Evolutionary conservation across 2,329 filamentous ascomycete species (phyloP).

Genomic region (Colletotrichum tanaceti): DNA sequence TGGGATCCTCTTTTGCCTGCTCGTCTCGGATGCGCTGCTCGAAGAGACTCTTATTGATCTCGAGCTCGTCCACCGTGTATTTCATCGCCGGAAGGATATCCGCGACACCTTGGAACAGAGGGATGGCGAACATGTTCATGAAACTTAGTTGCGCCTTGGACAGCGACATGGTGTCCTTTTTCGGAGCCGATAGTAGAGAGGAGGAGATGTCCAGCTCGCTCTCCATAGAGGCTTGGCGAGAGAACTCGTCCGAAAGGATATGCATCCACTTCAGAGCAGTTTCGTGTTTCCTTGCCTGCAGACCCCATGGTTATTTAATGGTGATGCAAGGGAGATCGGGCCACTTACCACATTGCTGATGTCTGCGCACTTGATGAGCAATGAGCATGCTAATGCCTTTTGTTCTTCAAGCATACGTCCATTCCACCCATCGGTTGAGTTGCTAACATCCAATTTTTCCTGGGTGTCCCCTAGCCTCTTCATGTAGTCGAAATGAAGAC

Average conservation of each 20-base stretch:
- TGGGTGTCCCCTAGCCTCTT: slow-evolving; percentile 84
- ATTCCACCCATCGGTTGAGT: slow-evolving; percentile 79
- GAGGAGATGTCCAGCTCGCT: slow-evolving; percentile 86
- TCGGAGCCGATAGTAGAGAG: slow-evolving; percentile 85
- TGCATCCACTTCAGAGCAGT: slow-evolving; percentile 90
- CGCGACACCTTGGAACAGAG: slow-evolving; percentile 88
- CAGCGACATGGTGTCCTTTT: slow-evolving; percentile 84
- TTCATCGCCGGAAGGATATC: slow-evolving; percentile 86
- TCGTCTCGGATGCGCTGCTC: slow-evolving; percentile 74
- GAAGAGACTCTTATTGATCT: slow-evolving; percentile 81
- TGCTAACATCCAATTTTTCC: slow-evolving; percentile 76
- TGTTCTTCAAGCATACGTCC: slow-evolving; percentile 80
- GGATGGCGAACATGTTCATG: slow-evolving; percentile 95
- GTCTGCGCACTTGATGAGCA: slow-evolving; percentile 97
- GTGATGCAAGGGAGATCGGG: not conserved
- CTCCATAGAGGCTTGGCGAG: slow-evolving; percentile 93
- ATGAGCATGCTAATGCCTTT: slow-evolving; percentile 83
- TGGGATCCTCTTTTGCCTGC: slow-evolving; percentile 62
- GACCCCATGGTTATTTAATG: slow-evolving; percentile 41
- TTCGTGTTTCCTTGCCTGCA: slow-evolving; percentile 83
- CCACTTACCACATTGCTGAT: slow-evolving; percentile 94
- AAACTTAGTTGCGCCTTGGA: slow-evolving; percentile 92
- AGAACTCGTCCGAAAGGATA: slow-evolving; percentile 95
- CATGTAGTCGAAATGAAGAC: slow-evolving; percentile 97
- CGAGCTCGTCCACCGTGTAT: slow-evolving; percentile 86